phyloP scores from a whole-genome alignment of 2,329 filamentous ascomycete genomes.

The Diaporthe caulivora region DNA sequence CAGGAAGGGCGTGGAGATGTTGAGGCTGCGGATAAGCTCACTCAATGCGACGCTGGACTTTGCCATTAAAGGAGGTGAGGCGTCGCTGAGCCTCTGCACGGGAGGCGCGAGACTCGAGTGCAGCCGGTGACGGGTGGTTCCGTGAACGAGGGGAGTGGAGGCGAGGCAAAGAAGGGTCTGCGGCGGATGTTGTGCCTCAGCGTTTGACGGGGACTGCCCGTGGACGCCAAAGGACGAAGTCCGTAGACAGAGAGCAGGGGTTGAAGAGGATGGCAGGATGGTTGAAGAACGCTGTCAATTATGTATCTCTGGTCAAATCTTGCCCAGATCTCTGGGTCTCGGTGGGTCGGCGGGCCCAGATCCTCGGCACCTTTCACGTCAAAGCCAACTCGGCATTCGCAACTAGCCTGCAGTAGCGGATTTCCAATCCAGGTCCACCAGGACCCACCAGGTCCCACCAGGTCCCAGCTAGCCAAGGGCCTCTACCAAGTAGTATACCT shows the following conservation, averaged over 20 bases:
- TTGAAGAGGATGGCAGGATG: too few species aligned
- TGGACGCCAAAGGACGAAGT: slow-evolving; percentile 14
- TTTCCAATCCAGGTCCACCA: not conserved
- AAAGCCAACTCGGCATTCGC: slow-evolving; percentile 14
- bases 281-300: too few species aligned
- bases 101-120: slow-evolving; percentile 32
- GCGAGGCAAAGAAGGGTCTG: too few species aligned
- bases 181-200: slow-evolving; percentile 9
- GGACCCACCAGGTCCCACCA: not conserved
- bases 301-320: not conserved
- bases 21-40: slow-evolving; percentile 27
- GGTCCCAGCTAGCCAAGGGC: too few species aligned
- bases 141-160: too few species aligned
- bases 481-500: too few species aligned
- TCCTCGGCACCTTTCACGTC: slow-evolving; percentile 21
- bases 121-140: slow-evolving; percentile 22
- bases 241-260: not conserved
- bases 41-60: slow-evolving; percentile 31
- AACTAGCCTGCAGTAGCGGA: slow-evolving; percentile 17
- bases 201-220: slow-evolving; percentile 17
- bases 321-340: slow-evolving; percentile 24
- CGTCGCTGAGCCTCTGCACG: slow-evolving; percentile 27
- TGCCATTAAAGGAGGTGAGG: not conserved
- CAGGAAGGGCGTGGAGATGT: slow-evolving; percentile 9
- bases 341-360: slow-evolving; percentile 14